Base-by-base conservation (phyloP, 23 red algal genomes). In the Chondrus crispus region DNA sequence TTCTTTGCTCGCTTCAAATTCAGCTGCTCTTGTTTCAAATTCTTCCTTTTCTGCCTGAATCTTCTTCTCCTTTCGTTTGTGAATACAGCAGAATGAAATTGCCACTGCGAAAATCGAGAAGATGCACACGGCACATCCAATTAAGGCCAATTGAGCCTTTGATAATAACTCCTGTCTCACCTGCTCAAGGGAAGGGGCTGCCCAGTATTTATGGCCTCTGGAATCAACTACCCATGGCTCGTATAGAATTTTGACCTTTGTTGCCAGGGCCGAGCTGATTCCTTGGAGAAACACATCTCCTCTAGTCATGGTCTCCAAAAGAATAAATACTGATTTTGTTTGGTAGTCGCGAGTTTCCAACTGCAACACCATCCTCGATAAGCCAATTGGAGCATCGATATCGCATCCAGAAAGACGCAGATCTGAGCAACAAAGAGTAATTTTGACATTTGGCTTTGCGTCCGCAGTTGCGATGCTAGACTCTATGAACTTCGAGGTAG, bases 221-320 rank as follows among this genome's bases (percentile, higher is more conserved):
- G 91, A 60, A 50, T 93, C 91, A 1, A 93, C 91, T 10, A 93
- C 91, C 91, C 91, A 93, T 16, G 91, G 91, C 44, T 64, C 78
- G 7, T 38, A 50, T 5, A 93, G 42, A 20, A 93, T 28, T 1
- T 12, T 28, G 20, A 75, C 60, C 41, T 82, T 68, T 1, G 85
- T 40, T 39, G 37, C 13, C 22, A 87, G 57, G 45, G 39, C 46
- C 3, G 12, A 36, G 22, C 4, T 29, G 8, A 74, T 13, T 10
- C 3, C 46, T 24, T 57, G 13, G 19, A 84, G 68, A 5, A 55
- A n/a, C 24, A 69, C 4, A 0, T 44, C 52, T 39, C 46, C 51
- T 10, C 50, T 50, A 38, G 40, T 49, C 35, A 55, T 51, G 16
- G 9, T 74, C 37, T 49, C 58, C 46, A 93, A 73, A 37, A 58